phyloP scores from a whole-genome alignment of 139 green algal genomes.

The Zygnema circumcarinatum region DNA sequence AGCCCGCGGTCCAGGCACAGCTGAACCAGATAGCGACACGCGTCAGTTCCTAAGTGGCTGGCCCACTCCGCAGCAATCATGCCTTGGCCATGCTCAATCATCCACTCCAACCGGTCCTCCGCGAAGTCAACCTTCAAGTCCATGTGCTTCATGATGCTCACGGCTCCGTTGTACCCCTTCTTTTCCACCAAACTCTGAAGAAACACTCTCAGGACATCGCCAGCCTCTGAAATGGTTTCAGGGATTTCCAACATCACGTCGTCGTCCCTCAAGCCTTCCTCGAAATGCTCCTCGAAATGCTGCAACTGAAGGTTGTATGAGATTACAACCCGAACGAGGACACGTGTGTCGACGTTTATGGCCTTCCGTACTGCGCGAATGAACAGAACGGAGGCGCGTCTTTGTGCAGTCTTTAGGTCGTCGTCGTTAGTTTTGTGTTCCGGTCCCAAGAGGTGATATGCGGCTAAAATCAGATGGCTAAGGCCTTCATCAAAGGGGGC shows the following conservation, averaged over 20 bases:
- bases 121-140: neutral
- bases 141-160: neutral
- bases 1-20: neutral
- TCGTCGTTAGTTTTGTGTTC: neutral
- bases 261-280: neutral
- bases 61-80: neutral
- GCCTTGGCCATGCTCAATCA: neutral
- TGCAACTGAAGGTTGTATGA: neutral
- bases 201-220: neutral
- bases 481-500: neutral
- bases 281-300: neutral
- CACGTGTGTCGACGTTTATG: neutral
- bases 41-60: neutral
- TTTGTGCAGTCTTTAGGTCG: neutral
- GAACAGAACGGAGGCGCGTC: neutral
- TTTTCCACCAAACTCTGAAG: neutral
- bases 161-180: neutral
- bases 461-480: neutral
- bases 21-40: neutral
- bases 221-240: neutral
- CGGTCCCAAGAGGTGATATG: neutral
- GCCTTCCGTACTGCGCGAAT: neutral
- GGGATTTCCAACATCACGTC: neutral
- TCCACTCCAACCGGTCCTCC: neutral
- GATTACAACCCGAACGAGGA: neutral